Conservation (phyloP, 2,329 filamentous ascomycete genomes). For the Diplodia scrobiculata region DNA sequence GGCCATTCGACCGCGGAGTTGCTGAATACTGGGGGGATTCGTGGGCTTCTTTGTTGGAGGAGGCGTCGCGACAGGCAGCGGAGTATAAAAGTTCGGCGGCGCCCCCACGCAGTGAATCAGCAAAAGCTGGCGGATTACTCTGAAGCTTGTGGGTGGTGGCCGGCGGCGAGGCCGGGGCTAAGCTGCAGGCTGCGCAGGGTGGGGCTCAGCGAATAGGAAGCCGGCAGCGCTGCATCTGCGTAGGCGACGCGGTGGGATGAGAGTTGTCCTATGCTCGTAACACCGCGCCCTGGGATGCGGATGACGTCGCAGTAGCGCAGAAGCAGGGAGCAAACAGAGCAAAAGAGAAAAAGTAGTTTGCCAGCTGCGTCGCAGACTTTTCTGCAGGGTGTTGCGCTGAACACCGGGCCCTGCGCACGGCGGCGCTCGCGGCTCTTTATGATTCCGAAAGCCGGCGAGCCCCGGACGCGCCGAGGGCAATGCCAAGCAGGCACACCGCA, state of each 20-base stretch:
- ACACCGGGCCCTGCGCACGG: constrained; percentile 10
- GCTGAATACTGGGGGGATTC: background rate
- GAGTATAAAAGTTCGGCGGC: constrained; percentile 32
- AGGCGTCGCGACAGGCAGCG: constrained; percentile 33
- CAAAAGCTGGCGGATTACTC: constrained; percentile 26
- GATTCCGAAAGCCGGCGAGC: constrained; percentile 15
- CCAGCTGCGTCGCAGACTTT: constrained; percentile 16
- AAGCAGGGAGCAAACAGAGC: background rate
- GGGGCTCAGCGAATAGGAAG: constrained; percentile 26
- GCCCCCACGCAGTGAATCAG: constrained; percentile 25
- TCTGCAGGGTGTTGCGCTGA: constrained; percentile 16
- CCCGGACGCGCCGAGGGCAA: background rate
- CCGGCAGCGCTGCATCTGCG: constrained; percentile 13
- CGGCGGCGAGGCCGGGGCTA: constrained; percentile 19
- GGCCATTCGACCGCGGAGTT: constrained; percentile 41
- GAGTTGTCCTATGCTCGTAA: constrained; percentile 13
- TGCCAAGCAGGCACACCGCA: background rate
- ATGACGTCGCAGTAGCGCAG: constrained; percentile 3
- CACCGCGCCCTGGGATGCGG: constrained; percentile 5
- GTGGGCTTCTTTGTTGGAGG: constrained; percentile 38
- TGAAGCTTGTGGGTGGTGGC: constrained; percentile 24
- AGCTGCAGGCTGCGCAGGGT: constrained; percentile 2
- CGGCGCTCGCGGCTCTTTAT: constrained; percentile 17
- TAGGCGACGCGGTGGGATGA: constrained; percentile 20
- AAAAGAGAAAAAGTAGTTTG: background rate